Evolutionary conservation across 345 rosid genomes (phyloP), one percentile per base, ranked within the genome.

Genomic region (Arabidopsis arenosa): DNA sequence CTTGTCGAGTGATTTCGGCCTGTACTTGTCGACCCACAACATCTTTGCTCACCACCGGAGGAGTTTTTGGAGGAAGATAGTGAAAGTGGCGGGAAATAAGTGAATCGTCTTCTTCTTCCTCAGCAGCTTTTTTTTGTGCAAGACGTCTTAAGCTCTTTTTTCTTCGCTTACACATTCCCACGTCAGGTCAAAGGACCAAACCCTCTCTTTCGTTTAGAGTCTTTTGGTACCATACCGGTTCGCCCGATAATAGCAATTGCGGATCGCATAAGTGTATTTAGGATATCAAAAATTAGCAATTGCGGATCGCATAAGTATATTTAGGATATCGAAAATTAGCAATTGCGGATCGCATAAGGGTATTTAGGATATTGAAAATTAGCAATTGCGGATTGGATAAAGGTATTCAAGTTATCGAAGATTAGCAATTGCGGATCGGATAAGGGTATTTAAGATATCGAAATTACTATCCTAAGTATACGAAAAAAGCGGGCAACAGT

Each of bases 11-110:
- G 97, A 84, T 82, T 90, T 95, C 48, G 97, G 99, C 63, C 97
- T 80, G 90, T 89, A 95, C 91, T 95, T 92, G 85, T 95, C 99
- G 10, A 90, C 97, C 99, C 97, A 95, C 92, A 95, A 80, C 99
- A 95, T 95, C 80, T 79, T 49, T 80, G 35, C 41, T 61, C 15
- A 60, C 7, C n/a, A 30, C 58, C 11, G 48, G 28, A 36, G 9
- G 13, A 11, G 5, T 77, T 48, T 48, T 0, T 3, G n/a, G 44
- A 5, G 52, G 65, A 59, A 51, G 64, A 49, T 11, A 12, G 14
- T 32, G 45, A 40, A 68, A 67, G 37, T 62, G 82, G 82, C 82
- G 72, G 82, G 79, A 74, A 79, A 79, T 6, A 3, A 48, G 68
- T 71, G 56, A 39, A 71, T 65, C 67, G 61, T 70, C 80, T 53